Base-by-base conservation (phyloP, 2,329 filamentous ascomycete genomes). In the Chaetomium olivaceum region DNA sequence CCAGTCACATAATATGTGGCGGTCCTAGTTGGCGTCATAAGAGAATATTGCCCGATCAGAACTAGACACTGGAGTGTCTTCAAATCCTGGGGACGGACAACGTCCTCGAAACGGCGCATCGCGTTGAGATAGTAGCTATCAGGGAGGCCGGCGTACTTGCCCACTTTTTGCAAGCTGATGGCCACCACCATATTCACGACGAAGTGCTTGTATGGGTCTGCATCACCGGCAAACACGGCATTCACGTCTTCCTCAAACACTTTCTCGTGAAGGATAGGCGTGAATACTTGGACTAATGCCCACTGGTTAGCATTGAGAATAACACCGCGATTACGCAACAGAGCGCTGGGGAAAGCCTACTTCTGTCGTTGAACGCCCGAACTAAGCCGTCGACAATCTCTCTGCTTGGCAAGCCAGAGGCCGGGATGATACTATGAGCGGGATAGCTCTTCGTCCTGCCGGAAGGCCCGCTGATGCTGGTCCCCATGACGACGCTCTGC, bases 101-200 rank as follows among this genome's bases (percentile, higher is more conserved):
- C 89, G 2, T 88, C 87, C 76, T 97, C 91, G 67, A 98, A 88
- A 72, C 89, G 89, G 68, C 89, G 88, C 80, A 98, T 88, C 5
- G 94, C 94, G 27, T 93, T 91, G 25, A 97, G 84, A 74, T 97
- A 98, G 79, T 96, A 98, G 75, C 92, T 93, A 77, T 98, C 94
- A 33, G 95, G 94, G 31, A 98, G 81, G 27, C 93, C 93, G n/a
- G 93, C 93, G 76, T 95, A 98, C 70, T 91, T 87, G 74, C 93
- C 92, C 73, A 97, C 84, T 77, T 96, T 97, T 77, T 98, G 94
- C 77, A 98, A 86, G 76, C 92, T 94, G 73, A 97, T 96, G 33
- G 95, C 94, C 74, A 98, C 88, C 61, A 97, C 92, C 87, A 98
- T 93, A 65, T 92, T 89, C 59, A 96, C 81, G 54, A 94, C 86